A percentile compares a stretch with the other conserved stretches of the same genome.
phyloP scores from a whole-genome alignment of 2,329 filamentous ascomycete species.

The Fusarium sp. region DNA sequence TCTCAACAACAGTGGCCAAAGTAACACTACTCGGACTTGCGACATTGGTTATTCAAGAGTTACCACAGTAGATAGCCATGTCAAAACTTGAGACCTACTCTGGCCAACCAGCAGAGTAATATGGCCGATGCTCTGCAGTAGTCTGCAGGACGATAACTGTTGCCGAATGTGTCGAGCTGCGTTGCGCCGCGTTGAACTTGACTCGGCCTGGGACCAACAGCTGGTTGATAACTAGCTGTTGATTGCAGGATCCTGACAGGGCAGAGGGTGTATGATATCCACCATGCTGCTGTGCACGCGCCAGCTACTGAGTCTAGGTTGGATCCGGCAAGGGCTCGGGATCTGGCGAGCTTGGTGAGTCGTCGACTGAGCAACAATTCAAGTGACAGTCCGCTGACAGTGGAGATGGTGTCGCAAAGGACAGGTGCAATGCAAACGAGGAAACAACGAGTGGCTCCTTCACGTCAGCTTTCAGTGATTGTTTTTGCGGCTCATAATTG shows the following conservation, averaged over 20 bases:
- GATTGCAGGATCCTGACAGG: conserved; percentile 49
- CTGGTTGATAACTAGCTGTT: conserved; percentile 44
- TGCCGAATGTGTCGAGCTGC: conserved; percentile 52
- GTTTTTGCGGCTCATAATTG: conserved; percentile 47
- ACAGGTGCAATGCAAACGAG: conserved; percentile 28
- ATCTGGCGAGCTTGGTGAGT: conserved; percentile 46
- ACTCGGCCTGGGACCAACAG: conserved; percentile 46
- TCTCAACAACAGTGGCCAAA: conserved; percentile 34
- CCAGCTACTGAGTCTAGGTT: conserved; percentile 47
- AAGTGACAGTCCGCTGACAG: conserved; percentile 39
- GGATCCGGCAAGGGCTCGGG: conserved; percentile 46
- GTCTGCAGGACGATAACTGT: conserved; percentile 42
- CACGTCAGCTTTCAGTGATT: conserved; percentile 26
- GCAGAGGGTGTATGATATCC: conserved; percentile 41
- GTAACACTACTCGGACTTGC: conserved; percentile 15
- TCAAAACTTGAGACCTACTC: conserved; percentile 28
- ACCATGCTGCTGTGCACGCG: conserved; percentile 47
- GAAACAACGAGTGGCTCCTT: conserved; percentile 37
- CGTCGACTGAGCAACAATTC: conserved; percentile 49
- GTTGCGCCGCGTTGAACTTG: conserved; percentile 47
- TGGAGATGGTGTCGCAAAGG: conserved; percentile 41
- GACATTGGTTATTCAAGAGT: conserved; percentile 23
- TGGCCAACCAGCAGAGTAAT: conserved; percentile 30
- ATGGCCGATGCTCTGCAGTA: conserved; percentile 44
- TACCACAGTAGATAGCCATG: conserved; percentile 33